Conservation (phyloP, 23 red algal species). For the Chondrus crispus region DNA sequence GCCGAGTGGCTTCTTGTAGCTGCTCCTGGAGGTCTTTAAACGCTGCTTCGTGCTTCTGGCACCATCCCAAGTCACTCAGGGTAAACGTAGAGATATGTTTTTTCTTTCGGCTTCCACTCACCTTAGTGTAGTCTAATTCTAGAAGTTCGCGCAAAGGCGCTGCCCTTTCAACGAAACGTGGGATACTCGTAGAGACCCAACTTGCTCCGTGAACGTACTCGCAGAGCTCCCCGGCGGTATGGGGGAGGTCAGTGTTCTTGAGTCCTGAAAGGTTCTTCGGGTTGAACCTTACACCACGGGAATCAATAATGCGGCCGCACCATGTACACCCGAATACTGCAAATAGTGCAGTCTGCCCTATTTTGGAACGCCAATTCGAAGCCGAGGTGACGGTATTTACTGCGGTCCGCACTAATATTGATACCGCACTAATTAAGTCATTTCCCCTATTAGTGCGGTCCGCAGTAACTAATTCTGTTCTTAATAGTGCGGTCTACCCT, state of each 20-base stretch:
- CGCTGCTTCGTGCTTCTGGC: neutral
- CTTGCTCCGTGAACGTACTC: conserved; percentile 17
- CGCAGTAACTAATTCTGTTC: no score
- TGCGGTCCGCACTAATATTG: no score
- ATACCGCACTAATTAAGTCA: no score
- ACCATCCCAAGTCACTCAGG: conserved; percentile 17
- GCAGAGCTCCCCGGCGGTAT: neutral
- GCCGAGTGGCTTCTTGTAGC: neutral
- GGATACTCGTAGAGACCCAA: conserved; percentile 16
- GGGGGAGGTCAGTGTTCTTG: neutral
- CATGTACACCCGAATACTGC: no score
- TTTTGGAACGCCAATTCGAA: no score
- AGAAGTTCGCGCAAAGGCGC: neutral
- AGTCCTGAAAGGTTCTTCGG: conserved; percentile 14
- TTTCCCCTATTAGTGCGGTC: no score
- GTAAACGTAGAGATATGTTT: neutral
- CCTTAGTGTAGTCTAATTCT: conserved; percentile 6
- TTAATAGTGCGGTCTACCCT: no score
- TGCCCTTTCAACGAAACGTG: neutral
- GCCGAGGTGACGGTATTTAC: no score
- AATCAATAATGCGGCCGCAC: conserved; percentile 15
- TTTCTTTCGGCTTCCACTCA: neutral
- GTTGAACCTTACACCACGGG: conserved; percentile 15
- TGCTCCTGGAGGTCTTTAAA: conserved; percentile 25
- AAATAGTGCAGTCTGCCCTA: no score